These are phyloP conservation scores for Ceratobasidium sp. DNA, from an alignment of 1,284 basidiomycete genomes.

Conservation along the genomic window DNA sequence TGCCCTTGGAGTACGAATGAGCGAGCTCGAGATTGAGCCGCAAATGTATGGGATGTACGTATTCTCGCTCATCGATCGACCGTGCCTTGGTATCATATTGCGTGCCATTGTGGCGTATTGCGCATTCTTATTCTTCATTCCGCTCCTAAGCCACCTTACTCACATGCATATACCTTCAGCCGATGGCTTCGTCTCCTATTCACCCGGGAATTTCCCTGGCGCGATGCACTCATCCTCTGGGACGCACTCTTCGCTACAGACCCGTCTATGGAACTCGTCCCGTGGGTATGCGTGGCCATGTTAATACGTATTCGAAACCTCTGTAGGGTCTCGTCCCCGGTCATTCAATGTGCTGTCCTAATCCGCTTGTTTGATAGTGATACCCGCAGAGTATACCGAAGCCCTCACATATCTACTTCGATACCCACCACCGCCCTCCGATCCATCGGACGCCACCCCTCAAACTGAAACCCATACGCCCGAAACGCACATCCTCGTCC, in stretches of 20 bases:
- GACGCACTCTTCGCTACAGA: slow-evolving; percentile 90
- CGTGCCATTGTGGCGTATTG: not conserved
- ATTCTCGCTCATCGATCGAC: slow-evolving; percentile 15
- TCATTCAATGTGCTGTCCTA: not conserved
- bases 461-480: slow-evolving; percentile 42
- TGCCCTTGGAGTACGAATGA: slow-evolving; percentile 75
- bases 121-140: slow-evolving; percentile 14
- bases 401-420: slow-evolving; percentile 83
- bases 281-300: slow-evolving; percentile 91
- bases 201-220: slow-evolving; percentile 82
- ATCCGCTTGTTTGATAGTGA: slow-evolving; percentile 58
- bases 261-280: slow-evolving; percentile 68
- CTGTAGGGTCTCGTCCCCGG: slow-evolving; percentile 58
- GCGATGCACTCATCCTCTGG: slow-evolving; percentile 82
- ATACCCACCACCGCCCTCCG: slow-evolving; percentile 62
- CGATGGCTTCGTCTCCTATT: slow-evolving; percentile 91
- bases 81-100: slow-evolving; percentile 1
- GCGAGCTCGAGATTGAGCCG: slow-evolving; percentile 83
- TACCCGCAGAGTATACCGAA: slow-evolving; percentile 81
- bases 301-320: slow-evolving; percentile 87
- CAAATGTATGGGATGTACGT: slow-evolving; percentile 93
- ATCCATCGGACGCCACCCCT: not conserved
- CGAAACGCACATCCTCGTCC: slow-evolving; percentile 72
- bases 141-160: not conserved
- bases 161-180: slow-evolving; percentile 51